Percentiles rank a stretch among this genome's conserved stretches.
These are phyloP conservation scores for Plasmodium reichenowi DNA, from an alignment of 169 alveolate genomes.

Conservation along the genomic window DNA sequence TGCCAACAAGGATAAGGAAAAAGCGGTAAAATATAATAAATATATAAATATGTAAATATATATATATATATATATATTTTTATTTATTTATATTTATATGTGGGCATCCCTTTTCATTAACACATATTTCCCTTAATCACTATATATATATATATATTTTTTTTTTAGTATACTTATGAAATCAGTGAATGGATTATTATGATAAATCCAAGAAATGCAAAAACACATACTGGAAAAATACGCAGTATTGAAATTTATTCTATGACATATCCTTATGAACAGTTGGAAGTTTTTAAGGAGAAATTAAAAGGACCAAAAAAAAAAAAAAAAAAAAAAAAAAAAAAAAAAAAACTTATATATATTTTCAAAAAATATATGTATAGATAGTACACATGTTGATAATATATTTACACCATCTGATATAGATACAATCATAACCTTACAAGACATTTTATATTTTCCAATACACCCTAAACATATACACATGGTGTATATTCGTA, in stretches of 20 bases:
- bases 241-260: slow-evolving; percentile 27
- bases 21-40: neutral
- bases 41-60: neutral
- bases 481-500: no score
- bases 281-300: slow-evolving; percentile 46
- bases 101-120: slow-evolving; percentile 7
- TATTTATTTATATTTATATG: slow-evolving; percentile 15
- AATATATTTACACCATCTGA: no score
- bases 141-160: neutral
- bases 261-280: slow-evolving; percentile 51
- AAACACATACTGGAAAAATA: slow-evolving; percentile 23
- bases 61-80: neutral
- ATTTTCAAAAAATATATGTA: neutral
- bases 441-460: no score
- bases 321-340: slow-evolving; percentile 10
- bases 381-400: neutral
- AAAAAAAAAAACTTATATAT: neutral
- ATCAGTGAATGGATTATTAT: slow-evolving; percentile 34
- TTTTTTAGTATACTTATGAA: slow-evolving; percentile 20
- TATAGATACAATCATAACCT: no score
- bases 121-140: neutral
- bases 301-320: slow-evolving; percentile 17
- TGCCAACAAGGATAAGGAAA: neutral
- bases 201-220: slow-evolving; percentile 14
- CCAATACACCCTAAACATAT: no score